Evolutionary conservation across 192 early-diverging fungal species (phyloP).

Genomic region (Coemansia sp.): DNA sequence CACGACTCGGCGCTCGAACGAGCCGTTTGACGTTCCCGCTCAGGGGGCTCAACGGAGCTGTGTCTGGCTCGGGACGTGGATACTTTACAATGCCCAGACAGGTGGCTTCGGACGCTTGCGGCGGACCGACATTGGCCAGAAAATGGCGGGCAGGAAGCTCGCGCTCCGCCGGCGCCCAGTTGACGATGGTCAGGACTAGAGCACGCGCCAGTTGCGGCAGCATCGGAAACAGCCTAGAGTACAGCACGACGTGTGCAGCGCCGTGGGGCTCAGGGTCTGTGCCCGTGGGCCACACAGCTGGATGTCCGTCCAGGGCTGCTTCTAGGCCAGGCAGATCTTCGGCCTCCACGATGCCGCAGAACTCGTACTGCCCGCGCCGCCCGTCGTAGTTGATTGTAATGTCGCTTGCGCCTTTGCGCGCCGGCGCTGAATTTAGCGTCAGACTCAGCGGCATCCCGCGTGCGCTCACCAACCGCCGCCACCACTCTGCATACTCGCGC

Average conservation of each 20-base stretch:
- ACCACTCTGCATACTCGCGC: conserved; percentile 55
- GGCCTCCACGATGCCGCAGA: conserved; percentile 47
- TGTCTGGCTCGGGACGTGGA: conserved; percentile 2
- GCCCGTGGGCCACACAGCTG: conserved; percentile 16
- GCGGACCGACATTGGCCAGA: conserved; percentile 17
- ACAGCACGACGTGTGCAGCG: conserved; percentile 11
- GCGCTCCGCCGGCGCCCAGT: conserved; percentile 45
- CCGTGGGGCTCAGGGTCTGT: conserved; percentile 20
- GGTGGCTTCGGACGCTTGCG: conserved; percentile 26
- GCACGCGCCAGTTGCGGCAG: conserved; percentile 33
- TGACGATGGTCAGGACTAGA: conserved; percentile 35
- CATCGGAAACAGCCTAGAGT: conserved; percentile 42
- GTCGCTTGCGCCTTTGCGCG: conserved; percentile 18
- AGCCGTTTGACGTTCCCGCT: conserved; percentile 49
- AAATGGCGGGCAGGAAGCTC: conserved; percentile 36
- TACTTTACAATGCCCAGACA: conserved; percentile 40
- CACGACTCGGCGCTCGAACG: conserved; percentile 4
- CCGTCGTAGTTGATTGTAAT: conserved; percentile 38
- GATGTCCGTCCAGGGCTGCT: conserved; percentile 18
- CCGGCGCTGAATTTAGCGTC: conserved; percentile 21
- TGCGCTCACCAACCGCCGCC: conserved; percentile 35
- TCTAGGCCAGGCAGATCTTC: conserved; percentile 49
- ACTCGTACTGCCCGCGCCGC: conserved; percentile 16
- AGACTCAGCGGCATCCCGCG: conserved; percentile 49
- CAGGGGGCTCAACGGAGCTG: conserved; percentile 22